Evolutionary conservation across 345 rosid species (phyloP).

Genomic region (Psidium guajava): DNA sequence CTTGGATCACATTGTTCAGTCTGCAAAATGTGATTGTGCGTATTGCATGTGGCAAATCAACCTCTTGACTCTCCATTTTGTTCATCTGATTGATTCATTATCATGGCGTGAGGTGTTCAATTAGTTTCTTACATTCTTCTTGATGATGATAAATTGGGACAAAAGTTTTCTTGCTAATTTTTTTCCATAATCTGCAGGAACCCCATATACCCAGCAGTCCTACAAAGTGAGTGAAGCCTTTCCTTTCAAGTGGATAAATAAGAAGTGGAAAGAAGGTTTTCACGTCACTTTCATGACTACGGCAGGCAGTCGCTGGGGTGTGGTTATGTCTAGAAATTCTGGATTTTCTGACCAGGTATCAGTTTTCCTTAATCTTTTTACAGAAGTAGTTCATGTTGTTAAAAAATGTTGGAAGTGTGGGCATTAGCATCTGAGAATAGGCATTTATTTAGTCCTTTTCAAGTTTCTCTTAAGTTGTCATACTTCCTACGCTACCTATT

Average conservation of each 20-base stretch:
- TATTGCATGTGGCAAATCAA: not conserved
- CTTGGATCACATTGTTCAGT: not conserved
- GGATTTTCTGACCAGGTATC: constrained; percentile 82
- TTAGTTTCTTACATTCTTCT: not conserved
- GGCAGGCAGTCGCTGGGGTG: constrained; percentile 89
- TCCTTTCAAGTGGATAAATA: constrained; percentile 96
- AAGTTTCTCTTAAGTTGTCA: too few species aligned
- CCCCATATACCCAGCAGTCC: constrained; percentile 92
- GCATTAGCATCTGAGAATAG: not conserved
- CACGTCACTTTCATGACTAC: constrained; percentile 97
- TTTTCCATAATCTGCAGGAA: constrained; percentile 38
- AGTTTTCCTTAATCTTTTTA: not conserved
- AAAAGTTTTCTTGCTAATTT: not conserved
- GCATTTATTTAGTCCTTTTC: too few species aligned
- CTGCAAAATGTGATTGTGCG: not conserved
- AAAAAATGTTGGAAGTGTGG: not conserved
- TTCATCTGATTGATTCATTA: not conserved
- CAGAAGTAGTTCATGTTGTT: not conserved
- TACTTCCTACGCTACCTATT: too few species aligned
- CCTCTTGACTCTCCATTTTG: not conserved
- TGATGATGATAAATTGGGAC: not conserved
- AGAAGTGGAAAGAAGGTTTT: constrained; percentile 99
- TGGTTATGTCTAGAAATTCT: constrained; percentile 91
- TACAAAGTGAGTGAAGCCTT: constrained; percentile 98
- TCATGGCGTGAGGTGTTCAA: not conserved